phyloP scores from a whole-genome alignment of 805 yeast species.

The Suhomyces canberraensis region DNA sequence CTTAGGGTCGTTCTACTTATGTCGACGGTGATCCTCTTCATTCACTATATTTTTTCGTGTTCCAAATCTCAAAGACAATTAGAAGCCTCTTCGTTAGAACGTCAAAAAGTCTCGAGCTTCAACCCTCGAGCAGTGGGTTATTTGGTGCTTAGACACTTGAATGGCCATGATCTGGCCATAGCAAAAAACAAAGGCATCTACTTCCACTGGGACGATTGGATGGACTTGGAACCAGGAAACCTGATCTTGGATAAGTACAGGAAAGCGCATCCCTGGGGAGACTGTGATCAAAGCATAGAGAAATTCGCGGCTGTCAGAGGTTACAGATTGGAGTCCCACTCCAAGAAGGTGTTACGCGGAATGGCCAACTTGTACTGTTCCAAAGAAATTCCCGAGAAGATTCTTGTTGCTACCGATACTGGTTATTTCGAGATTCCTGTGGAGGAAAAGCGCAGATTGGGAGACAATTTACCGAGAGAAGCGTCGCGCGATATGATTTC shows the following conservation, averaged over 20 bases:
- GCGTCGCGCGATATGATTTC: slow-evolving; percentile 6
- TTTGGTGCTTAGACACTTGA: slow-evolving; percentile 1
- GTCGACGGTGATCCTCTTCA: no score
- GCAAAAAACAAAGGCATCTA: slow-evolving; percentile 19
- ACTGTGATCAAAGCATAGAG: slow-evolving; percentile 19
- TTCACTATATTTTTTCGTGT: no score
- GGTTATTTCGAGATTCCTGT: slow-evolving; percentile 29
- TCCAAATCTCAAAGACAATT: no score
- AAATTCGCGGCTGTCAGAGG: slow-evolving; percentile 28
- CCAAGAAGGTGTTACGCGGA: slow-evolving; percentile 30
- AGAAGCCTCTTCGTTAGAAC: no score
- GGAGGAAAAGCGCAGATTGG: slow-evolving; percentile 21
- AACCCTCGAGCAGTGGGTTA: slow-evolving; percentile 22
- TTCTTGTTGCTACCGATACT: slow-evolving; percentile 24
- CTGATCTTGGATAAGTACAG: slow-evolving; percentile 16
- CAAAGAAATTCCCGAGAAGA: slow-evolving; percentile 24
- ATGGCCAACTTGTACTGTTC: slow-evolving; percentile 34
- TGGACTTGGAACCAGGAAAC: slow-evolving; percentile 26
- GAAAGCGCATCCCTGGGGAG: slow-evolving; percentile 16
- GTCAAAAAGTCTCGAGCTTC: slow-evolving; percentile 20
- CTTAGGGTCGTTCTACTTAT: no score
- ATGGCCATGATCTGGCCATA: slow-evolving; percentile 3
- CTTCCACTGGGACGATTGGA: slow-evolving; percentile 44
- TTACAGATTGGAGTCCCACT: slow-evolving; percentile 32
- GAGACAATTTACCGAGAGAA: slow-evolving; percentile 3